Conservation (phyloP, 345 rosid genomes). For the Streptanthus diversifolius region DNA sequence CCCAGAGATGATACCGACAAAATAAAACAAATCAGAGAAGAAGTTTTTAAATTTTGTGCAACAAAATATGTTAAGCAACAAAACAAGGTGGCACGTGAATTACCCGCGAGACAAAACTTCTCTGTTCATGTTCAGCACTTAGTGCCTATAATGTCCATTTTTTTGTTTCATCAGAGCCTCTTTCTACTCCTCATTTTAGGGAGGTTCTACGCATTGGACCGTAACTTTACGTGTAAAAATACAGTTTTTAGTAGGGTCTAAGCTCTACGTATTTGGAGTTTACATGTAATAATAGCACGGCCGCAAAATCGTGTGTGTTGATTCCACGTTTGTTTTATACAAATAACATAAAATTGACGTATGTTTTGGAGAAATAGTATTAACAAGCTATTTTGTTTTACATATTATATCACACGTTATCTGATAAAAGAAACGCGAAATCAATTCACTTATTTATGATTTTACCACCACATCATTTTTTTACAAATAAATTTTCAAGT, state of each 20-base stretch:
- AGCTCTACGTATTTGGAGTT: not conserved
- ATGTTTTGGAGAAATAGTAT: too few relatives aligned
- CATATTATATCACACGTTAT: too few relatives aligned
- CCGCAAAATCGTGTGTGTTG: not conserved
- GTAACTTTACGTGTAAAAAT: not conserved
- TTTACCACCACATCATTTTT: not conserved
- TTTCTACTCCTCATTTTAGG: conserved; percentile 25
- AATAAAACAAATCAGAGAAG: not conserved
- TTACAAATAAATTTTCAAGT: too few relatives aligned
- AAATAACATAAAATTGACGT: not conserved
- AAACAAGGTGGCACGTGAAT: conserved; percentile 2
- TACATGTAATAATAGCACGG: too few relatives aligned
- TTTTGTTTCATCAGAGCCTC: not conserved
- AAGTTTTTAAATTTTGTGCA: not conserved
- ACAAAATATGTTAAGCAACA: not conserved
- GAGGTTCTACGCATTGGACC: conserved; percentile 21
- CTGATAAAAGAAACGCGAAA: too few relatives aligned
- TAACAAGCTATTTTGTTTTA: too few relatives aligned
- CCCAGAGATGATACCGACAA: conserved; percentile 32
- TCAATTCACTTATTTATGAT: too few relatives aligned
- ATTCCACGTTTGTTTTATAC: not conserved
- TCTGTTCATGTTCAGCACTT: not conserved
- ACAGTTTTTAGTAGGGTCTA: not conserved
- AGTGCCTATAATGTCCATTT: not conserved
- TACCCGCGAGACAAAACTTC: conserved; percentile 17